These are phyloP conservation scores for Chlorella variabilis DNA, from an alignment of 163 green algal genomes.

Conservation along the genomic window DNA sequence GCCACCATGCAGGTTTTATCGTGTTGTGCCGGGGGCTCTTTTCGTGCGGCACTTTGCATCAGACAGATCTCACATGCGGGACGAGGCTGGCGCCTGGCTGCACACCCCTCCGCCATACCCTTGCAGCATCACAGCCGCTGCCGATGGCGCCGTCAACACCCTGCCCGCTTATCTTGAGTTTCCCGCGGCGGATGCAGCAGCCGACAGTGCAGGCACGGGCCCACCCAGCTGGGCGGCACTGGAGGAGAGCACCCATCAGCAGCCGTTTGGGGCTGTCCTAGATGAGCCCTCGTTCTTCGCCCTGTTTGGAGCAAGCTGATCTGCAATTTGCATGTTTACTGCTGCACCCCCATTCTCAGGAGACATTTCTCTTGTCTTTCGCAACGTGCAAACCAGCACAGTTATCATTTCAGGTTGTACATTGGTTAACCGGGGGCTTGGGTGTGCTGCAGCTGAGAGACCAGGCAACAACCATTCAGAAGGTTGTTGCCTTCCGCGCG, in stretches of 20 bases:
- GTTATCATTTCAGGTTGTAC: no score
- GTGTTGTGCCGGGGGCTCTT: constrained; percentile 2
- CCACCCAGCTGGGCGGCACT: background rate
- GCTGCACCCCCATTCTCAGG: no score
- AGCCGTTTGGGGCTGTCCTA: background rate
- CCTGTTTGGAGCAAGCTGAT: background rate
- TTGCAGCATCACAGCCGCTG: background rate
- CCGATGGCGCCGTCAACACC: background rate
- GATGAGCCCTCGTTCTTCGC: background rate
- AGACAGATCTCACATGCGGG: constrained; percentile 24
- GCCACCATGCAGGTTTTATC: constrained; percentile 7
- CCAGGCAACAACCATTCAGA: no score
- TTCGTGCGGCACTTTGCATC: constrained; percentile 23
- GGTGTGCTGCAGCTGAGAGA: no score
- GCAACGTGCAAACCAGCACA: no score
- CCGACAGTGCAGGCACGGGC: no score
- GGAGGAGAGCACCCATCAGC: background rate
- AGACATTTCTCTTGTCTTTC: no score
- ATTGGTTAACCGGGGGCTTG: no score
- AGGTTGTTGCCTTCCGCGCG: no score
- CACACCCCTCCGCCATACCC: constrained; percentile 8
- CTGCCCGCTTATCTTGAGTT: background rate
- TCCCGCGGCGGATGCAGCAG: background rate
- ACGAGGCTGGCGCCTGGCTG: background rate
- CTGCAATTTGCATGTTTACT: no score